Evolutionary conservation across 208 protist genomes (phyloP), one percentile per base, ranked within the genome.

Genomic region (Crithidia fasciculata): DNA sequence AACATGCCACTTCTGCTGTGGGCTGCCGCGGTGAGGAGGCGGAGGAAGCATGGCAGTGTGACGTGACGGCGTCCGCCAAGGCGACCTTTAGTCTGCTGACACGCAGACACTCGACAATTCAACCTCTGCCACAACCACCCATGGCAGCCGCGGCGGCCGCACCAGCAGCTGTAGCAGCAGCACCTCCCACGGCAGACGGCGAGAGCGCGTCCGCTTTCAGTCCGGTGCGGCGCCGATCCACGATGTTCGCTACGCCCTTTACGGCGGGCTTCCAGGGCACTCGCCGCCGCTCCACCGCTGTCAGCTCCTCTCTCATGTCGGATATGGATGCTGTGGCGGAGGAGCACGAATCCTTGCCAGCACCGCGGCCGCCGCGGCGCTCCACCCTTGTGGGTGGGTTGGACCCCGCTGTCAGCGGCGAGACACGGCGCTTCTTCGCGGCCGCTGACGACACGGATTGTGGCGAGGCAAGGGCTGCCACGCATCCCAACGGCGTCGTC

Each of bases 51-150:
- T 6, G 50, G 37, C 18, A 5, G 5, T 45, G 5, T 8, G 64
- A 45, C 2, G 37, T 40, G 8, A 60, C 64, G 39, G 40, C 53
- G 2, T 50, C 52, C 8, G 44, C 52, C 16, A 28, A n/a, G n/a
- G 28, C 52, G n/a, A 50, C 53, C n/a, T 60, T 69, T n/a, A 58
- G 64, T 10, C 39, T 59, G 5, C 52, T 69, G 15, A 5, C 64
- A 2, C 53, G 52, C 36, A 69, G 5, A 18, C 13, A 36, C 62
- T 43, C 49, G 7, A 18, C 37, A 6, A 57, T 28, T 13, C 12
- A 10, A 45, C 49, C 62, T 28, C 28, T 28, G 28, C 28, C 28
- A 28, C 28, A 28, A 28, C 28, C 28, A 28, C 28, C 28, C 28
- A 28, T 28, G 28, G 28, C 28, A 28, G 28, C 28, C 28, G 28